Evolutionary conservation across 202 grass and related monocot species (phyloP).

Genomic region (Zizania palustris): DNA sequence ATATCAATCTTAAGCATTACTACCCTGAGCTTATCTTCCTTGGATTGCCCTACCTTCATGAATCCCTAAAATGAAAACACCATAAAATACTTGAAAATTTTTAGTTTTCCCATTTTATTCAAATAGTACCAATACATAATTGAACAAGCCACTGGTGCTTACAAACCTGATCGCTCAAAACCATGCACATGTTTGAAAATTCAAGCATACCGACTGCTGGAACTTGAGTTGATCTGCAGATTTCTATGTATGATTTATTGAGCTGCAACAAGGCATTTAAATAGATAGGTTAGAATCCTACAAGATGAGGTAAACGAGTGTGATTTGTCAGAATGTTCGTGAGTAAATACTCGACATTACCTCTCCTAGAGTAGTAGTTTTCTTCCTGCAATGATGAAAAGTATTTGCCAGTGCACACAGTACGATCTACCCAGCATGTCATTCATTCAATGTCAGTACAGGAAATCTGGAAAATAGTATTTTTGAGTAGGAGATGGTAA

Average conservation of each 20-base stretch:
- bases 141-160: background rate
- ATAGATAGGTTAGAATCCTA: constrained; percentile 28
- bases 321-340: background rate
- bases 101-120: constrained; percentile 18
- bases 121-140: background rate
- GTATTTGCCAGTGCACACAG: constrained; percentile 79
- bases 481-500: constrained; percentile 21
- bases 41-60: constrained; percentile 74
- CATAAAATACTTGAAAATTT: constrained; percentile 26
- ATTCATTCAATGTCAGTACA: constrained; percentile 14
- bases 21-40: constrained; percentile 75
- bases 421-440: constrained; percentile 65
- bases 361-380: constrained; percentile 80
- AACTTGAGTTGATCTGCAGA: constrained; percentile 84
- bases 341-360: constrained; percentile 48
- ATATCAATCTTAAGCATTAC: constrained; percentile 73
- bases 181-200: constrained; percentile 90
- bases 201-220: constrained; percentile 75
- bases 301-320: background rate
- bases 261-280: constrained; percentile 56
- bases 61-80: constrained; percentile 61
- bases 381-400: constrained; percentile 78
- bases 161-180: constrained; percentile 82
- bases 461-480: constrained; percentile 7
- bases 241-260: constrained; percentile 78